Evolutionary conservation across 164 flowering plant species (phyloP).

Genomic region (Cinnamomum micranthum): DNA sequence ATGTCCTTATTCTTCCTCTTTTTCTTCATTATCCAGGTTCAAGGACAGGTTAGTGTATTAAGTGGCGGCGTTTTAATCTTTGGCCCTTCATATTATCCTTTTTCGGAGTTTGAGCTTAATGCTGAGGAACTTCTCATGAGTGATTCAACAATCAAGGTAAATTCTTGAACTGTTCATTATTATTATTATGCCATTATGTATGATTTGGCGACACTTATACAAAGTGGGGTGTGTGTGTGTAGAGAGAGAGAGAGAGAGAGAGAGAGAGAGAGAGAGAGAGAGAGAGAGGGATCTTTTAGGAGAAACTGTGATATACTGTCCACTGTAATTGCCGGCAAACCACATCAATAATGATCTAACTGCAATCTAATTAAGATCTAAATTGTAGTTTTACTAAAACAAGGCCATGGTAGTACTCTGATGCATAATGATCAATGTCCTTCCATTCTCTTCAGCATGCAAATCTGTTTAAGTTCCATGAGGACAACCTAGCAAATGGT

Average conservation of each 20-base stretch:
- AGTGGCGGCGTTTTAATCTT: conserved; percentile 67
- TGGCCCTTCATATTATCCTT: conserved; percentile 69
- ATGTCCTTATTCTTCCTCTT: not conserved
- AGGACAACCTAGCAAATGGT: no score
- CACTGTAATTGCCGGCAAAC: no score
- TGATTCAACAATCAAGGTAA: conserved; percentile 74
- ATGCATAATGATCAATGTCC: no score
- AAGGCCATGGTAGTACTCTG: no score
- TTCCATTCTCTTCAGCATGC: no score
- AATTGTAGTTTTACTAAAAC: no score
- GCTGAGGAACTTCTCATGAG: conserved; percentile 98
- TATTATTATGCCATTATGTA: not conserved
- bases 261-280: conserved; percentile 2
- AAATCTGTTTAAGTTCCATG: no score
- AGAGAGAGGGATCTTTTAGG: not conserved
- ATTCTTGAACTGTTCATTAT: conserved; percentile 9
- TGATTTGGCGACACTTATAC: not conserved
- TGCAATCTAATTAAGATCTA: no score
- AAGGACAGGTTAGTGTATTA: conserved; percentile 72
- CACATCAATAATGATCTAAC: no score
- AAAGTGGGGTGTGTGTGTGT: not conserved
- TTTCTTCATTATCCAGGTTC: conserved; percentile 43
- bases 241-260: not conserved
- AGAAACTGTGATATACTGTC: no score
- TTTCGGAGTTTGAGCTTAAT: conserved; percentile 87